Evolutionary conservation across 2,329 filamentous ascomycete species (phyloP), one percentile per base, ranked within the genome.

Genomic region (Westerdykella aurantiaca): DNA sequence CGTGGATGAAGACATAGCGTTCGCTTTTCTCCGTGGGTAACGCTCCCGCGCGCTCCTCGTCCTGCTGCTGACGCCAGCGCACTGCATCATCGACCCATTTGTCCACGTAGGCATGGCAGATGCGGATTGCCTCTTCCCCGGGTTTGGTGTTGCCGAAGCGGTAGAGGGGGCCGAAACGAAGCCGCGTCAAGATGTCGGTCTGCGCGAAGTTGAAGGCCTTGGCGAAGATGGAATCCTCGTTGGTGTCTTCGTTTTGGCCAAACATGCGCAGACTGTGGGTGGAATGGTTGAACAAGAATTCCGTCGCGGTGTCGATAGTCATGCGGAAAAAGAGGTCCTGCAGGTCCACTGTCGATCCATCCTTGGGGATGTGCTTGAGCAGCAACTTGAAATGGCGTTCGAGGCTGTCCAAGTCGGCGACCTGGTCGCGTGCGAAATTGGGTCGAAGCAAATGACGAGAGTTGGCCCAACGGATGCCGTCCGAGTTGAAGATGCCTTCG

Each of bases 311-410:
- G 48, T 76, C 73, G 44, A 76, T 69, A 1, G 73, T 75, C 10
- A 74, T 47, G n/a, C 66, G 60, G 63, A 75, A 75, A 61, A 76
- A 74, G 12, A 74, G 62, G 10, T 57, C 53, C 37, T 69, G 66
- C 5, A 70, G 44, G 44, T 70, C 66, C 17, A 68, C 53, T 3
- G 64, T 65, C 12, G 69, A 49, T 22, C 64, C 64, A 64, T 38
- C 81, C 74, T 45, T 78, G 68, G 81, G 80, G 7, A 88, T 72
- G 17, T 74, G 72, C n/a, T 72, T 68, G 21, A 86, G 69, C 44
- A 88, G 67, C 21, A 75, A 69, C 25, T 71, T 63, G 13, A 83
- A 70, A 64, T 85, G 81, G 2, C 61, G 66, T 53, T 86, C 82
- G 41, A 85, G 82, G 1, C 77, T 78, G 1, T 69, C 65, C 5